phyloP scores from a whole-genome alignment of 2,329 filamentous ascomycete genomes.

The Chrysosporium queenslandicum region DNA sequence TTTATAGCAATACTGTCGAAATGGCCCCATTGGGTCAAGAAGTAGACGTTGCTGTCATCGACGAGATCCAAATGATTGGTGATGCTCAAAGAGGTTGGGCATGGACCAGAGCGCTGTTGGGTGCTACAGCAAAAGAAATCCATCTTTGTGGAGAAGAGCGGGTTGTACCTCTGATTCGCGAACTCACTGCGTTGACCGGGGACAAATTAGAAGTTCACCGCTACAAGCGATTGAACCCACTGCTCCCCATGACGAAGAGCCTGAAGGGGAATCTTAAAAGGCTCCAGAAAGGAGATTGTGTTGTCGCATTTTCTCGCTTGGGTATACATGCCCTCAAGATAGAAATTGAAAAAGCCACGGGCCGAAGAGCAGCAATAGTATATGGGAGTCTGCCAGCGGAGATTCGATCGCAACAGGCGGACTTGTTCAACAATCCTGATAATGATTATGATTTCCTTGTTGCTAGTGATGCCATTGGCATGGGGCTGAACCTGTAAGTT shows the following conservation, averaged over 20 bases:
- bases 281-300: conserved; percentile 77
- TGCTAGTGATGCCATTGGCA: conserved; percentile 91
- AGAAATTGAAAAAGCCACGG: conserved; percentile 65
- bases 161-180: conserved; percentile 65
- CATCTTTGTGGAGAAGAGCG: conserved; percentile 89
- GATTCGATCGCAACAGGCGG: conserved; percentile 81
- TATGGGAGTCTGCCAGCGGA: conserved; percentile 89
- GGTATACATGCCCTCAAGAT: conserved; percentile 70
- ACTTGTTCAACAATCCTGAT: conserved; percentile 85
- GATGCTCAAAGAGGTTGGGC: conserved; percentile 74
- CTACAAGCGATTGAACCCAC: conserved; percentile 72
- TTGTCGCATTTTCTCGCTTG: conserved; percentile 77
- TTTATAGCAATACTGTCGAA: conserved; percentile 86
- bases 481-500: conserved; percentile 80
- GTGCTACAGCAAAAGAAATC: conserved; percentile 75
- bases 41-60: conserved; percentile 86
- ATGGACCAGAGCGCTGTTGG: conserved; percentile 85
- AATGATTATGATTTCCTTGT: conserved; percentile 94
- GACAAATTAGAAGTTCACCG: conserved; percentile 72
- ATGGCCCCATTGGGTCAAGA: conserved; percentile 56
- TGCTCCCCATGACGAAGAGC: conserved; percentile 56
- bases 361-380: conserved; percentile 76
- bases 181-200: conserved; percentile 66
- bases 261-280: conserved; percentile 54
- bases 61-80: conserved; percentile 97